Evolutionary conservation across 1,284 basidiomycete genomes (phyloP).

Genomic region (Ganoderma lingzhi): DNA sequence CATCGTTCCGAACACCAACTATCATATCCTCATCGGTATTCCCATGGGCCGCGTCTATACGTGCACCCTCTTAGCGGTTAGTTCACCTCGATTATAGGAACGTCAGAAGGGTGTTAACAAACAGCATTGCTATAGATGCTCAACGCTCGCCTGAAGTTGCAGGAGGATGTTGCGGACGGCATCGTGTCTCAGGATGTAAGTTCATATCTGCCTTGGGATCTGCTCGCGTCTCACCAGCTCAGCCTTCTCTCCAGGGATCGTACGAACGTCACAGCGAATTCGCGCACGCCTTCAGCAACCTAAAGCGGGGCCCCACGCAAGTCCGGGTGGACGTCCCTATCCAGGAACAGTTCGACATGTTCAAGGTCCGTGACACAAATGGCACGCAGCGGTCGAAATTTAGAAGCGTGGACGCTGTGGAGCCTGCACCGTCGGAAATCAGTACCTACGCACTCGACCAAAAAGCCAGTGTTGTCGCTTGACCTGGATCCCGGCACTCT

Average conservation of each 20-base stretch:
- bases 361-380: not conserved
- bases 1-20: constrained; percentile 25
- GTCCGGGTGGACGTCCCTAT: constrained; percentile 20
- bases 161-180: constrained; percentile 20
- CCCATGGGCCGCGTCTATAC: constrained; percentile 28
- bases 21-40: constrained; percentile 25
- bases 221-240: not conserved
- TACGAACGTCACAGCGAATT: constrained; percentile 19
- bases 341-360: constrained; percentile 17
- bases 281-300: constrained; percentile 17
- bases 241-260: not conserved
- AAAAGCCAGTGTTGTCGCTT: not conserved
- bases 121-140: constrained; percentile 17
- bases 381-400: not conserved
- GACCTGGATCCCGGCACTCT: not conserved
- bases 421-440: not conserved
- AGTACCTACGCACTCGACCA: constrained; percentile 6
- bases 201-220: not conserved
- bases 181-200: constrained; percentile 10
- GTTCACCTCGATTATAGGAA: not conserved
- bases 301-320: constrained; percentile 16
- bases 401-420: not conserved
- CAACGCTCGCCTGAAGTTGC: constrained; percentile 13
- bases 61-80: constrained; percentile 21
- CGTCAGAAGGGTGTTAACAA: too few relatives aligned